Percentiles rank a stretch among this genome's conserved stretches.
phyloP scores from a whole-genome alignment of 2,329 filamentous ascomycete species.

The Penicillium sp. region DNA sequence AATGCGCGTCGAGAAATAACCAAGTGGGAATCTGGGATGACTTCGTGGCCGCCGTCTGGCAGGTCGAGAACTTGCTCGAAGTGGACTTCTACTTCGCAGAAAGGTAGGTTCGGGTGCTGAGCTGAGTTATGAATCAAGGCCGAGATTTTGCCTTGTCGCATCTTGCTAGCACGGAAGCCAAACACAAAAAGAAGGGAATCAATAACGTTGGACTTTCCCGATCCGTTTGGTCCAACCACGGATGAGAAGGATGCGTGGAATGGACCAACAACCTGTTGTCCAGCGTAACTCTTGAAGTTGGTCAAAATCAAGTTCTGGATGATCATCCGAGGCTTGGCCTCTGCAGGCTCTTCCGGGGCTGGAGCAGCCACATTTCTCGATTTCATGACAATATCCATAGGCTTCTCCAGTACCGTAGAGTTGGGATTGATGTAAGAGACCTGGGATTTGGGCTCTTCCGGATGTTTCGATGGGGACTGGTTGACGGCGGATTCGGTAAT shows the following conservation, averaged over 20 bases:
- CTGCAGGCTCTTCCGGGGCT: slow-evolving; percentile 69
- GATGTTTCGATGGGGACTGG: slow-evolving; percentile 51
- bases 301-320: slow-evolving; percentile 88
- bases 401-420: slow-evolving; percentile 77
- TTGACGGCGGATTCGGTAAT: slow-evolving; percentile 70
- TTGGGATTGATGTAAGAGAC: slow-evolving; percentile 69
- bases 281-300: slow-evolving; percentile 99
- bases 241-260: slow-evolving; percentile 98
- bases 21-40: slow-evolving; percentile 80
- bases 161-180: slow-evolving; percentile 97
- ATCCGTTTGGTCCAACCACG: slow-evolving; percentile 95
- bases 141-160: slow-evolving; percentile 98
- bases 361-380: slow-evolving; percentile 69
- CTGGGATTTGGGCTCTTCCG: slow-evolving; percentile 47
- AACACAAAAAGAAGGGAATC: slow-evolving; percentile 99
- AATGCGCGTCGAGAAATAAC: slow-evolving; percentile 91
- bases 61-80: slow-evolving; percentile 94
- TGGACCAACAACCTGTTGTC: slow-evolving; percentile 89
- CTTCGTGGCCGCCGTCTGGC: slow-evolving; percentile 70
- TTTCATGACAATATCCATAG: slow-evolving; percentile 91
- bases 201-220: slow-evolving; percentile 98
- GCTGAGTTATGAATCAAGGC: slow-evolving; percentile 97
- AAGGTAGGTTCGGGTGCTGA: slow-evolving; percentile 77
- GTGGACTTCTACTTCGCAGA: slow-evolving; percentile 94
- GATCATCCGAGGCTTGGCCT: slow-evolving; percentile 82